Evolutionary conservation across 1,284 basidiomycete species (phyloP), one percentile per base, ranked within the genome.

Genomic region (Papiliotrema fonsecae): DNA sequence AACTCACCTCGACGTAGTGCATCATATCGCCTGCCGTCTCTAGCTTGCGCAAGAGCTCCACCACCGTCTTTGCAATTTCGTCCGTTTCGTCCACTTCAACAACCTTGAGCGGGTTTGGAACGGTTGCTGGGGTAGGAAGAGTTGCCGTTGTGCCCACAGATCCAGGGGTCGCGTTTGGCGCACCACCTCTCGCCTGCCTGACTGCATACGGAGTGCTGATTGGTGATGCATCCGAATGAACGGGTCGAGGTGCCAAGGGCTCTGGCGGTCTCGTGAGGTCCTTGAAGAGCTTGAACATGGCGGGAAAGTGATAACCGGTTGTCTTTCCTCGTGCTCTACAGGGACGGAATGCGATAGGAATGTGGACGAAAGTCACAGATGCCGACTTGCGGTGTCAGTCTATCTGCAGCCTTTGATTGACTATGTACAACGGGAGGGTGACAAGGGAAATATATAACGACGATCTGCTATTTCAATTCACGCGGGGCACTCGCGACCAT

Each of bases 271-370:
- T 55, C 1, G 69, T 66, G 43, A 72, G 61, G 43, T 72, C 69
- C 51, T 70, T 72, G 56, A 72, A 43, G 24, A 72, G 62, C 57
- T 70, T 70, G 62, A 72, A 70, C 69, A 72, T 72, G 26, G 45
- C 35, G 34, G 44, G 44, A 26, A 40, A 37, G 19, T 39, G 28
- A 18, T 25, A 30, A 34, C n/a, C 27, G 35, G 36, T 35, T 14
- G 4, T 14, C 34, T 5, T 14, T 35, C 19, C 19, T n/a, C 14
- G 6, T 35, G 40, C 2, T 24, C 37, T 22, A 43, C 21, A n/a
- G n/a, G n/a, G n/a, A n/a, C n/a, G n/a, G n/a, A 32, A 38, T 11
- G 28, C 22, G 16, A 19, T 6, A 24, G 14, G 43, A 35, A 7
- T 22, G 7, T 21, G 4, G 5, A 19, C 3, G 30, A 19, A 37